Base-by-base conservation (phyloP, 768 basidiomycete species). In the Scleroderma bovista region DNA sequence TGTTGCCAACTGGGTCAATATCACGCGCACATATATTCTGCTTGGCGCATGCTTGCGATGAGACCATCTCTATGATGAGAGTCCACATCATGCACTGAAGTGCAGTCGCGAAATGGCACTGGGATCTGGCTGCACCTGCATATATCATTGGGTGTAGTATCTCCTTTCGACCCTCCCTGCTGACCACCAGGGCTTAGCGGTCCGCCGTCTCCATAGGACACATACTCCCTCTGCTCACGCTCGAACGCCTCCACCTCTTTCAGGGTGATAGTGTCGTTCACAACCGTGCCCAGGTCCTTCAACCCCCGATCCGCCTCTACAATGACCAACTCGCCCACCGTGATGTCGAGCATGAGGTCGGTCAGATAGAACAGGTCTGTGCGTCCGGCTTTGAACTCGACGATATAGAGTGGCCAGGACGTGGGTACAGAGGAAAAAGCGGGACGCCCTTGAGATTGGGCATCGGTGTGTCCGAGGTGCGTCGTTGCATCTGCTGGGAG, bases 271-370 rank as follows among this genome's bases (percentile, higher is more conserved):
- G n/a, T n/a, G n/a, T n/a, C n/a, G n/a, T n/a, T n/a, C n/a, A n/a
- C 80, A 17, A 96, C 85, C 69, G 86, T 89, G 33, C 95, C 95
- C 47, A 99, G 63, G n/a, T 96, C 94, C 63, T 85, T 87, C 15
- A n/a, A n/a, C n/a, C 95, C 95, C 22, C 95, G 77, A 65, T 98
- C 95, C 24, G 93, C 95, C 67, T 98, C 95, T 15, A 98, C 95
- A 54, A 97, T 93, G 53, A 98, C 95, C 33, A 93, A 72, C 62
- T 97, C 95, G 2, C 93, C 95, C 19, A 87, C 83, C 6, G 82
- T 78, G 53, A 97, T 82, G 32, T 77, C 71, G 34, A 79, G 60
- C 58, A 75, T 61, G 52, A 76, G 74, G 60, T 94, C 88, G 1
- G 84, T 86, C 53, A 85, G 76, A 67, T 96, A 98, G 70, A 93